Conservation (phyloP, 192 early-diverging fungal genomes). For the Piromyces finnis region DNA sequence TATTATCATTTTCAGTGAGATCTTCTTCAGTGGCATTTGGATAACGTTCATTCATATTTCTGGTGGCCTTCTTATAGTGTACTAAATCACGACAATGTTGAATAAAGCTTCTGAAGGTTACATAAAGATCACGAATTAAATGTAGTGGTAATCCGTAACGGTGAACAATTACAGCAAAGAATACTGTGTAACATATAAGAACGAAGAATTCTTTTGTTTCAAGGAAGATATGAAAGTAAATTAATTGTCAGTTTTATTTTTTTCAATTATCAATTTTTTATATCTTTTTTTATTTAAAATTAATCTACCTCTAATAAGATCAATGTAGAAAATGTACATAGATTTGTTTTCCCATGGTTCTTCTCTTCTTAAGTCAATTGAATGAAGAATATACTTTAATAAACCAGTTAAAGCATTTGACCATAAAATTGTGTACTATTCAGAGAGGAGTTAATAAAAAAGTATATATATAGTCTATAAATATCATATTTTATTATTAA, state of each 20-base stretch:
- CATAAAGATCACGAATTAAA: conserved; percentile 89
- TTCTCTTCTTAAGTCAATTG: conserved; percentile 59
- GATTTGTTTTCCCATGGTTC: conserved; percentile 85
- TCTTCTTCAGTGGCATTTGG: conserved; percentile 78
- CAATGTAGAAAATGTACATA: conserved; percentile 79
- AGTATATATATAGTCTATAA: too few species aligned
- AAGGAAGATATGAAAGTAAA: not conserved
- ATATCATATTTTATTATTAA: too few species aligned
- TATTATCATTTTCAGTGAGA: conserved; percentile 44
- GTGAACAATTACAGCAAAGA: conserved; percentile 68
- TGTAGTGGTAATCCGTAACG: conserved; percentile 84
- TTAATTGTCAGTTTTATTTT: too few species aligned
- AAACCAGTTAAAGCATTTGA: conserved; percentile 53
- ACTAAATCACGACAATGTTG: conserved; percentile 75
- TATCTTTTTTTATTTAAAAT: too few species aligned
- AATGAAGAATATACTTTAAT: conserved; percentile 74
- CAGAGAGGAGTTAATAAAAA: too few species aligned
- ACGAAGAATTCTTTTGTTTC: conserved; percentile 62
- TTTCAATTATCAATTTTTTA: too few species aligned
- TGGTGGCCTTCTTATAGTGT: conserved; percentile 82
- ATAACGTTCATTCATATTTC: conserved; percentile 92
- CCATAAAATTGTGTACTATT: conserved; percentile 72
- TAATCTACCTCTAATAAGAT: conserved; percentile 61
- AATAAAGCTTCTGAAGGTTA: conserved; percentile 79
- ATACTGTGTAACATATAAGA: conserved; percentile 67